Base-by-base conservation (phyloP, 192 early-diverging fungal species). In the Geosiphon pyriformis region DNA sequence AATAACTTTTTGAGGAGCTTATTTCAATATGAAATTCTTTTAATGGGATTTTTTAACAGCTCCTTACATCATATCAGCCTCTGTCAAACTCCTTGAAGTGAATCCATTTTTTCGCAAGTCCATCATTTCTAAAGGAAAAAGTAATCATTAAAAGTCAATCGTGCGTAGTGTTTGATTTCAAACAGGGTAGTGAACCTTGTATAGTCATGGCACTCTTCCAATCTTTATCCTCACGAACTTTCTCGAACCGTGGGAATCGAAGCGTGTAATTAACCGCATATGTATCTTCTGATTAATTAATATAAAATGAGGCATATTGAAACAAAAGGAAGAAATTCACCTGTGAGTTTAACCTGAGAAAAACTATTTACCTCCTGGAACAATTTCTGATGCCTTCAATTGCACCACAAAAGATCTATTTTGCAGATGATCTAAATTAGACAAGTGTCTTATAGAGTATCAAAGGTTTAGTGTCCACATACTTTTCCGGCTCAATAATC, bases 191-290 rank as follows among this genome's bases (percentile, higher is more conserved):
- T 33, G 32, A 17, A 77, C 76, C 72, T 69, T 69, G 29, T 35
- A 75, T 48, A n/a, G 73, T 82, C 78, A 77, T 79, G 42, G 73
- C 70, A 10, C 76, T 76, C 0, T 68, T 56, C 70, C 73, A 77
- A 17, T 69, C 65, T 68, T 92, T 91, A 70, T 93, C 89, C 7
- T 80, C 52, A 2, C 91, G 78, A n/a, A 90, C 58, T 52, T 59
- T 74, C 12, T 85, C 74, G 67, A 88, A 91, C 12, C 90, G 76
- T 2, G 91, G 91, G 65, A 93, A 93, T 18, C 91, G 86, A 27
- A 93, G 71, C 7, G 91, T 91, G 35, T 76, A 86, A 12, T 79
- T 77, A n/a, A 78, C 53, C 0, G 76, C 82, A 63, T 85, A 91
- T 0, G 71, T 70, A 92, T 70, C 50, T 88, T 79, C 7, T 90